Percentiles rank a stretch among this genome's conserved stretches.
These are phyloP conservation scores for Aristolochia fimbriata DNA, from an alignment of 164 flowering plant species.

Conservation along the genomic window DNA sequence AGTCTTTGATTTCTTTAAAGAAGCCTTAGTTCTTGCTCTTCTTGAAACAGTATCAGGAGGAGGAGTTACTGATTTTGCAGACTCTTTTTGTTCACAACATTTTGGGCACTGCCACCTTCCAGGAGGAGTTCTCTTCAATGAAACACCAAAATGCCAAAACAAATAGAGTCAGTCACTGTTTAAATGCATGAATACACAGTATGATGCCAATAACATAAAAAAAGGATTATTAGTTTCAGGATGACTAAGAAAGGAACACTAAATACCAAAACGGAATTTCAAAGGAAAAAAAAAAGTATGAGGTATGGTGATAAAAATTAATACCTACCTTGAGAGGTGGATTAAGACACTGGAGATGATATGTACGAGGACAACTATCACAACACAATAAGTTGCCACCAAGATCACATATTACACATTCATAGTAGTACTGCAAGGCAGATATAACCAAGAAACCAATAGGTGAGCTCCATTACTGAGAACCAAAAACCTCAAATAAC, in stretches of 20 bases:
- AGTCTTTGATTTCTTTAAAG: conserved; percentile 27
- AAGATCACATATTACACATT: conserved; percentile 90
- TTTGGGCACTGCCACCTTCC: conserved; percentile 89
- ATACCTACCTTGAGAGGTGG: conserved; percentile 87
- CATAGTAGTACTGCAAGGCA: conserved; percentile 75
- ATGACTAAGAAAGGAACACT: too few relatives aligned
- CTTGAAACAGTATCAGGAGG: conserved; percentile 40
- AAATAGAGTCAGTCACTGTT: conserved; percentile 1
- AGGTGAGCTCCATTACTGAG: not conserved
- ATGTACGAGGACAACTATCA: conserved; percentile 86
- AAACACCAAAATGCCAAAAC: not conserved
- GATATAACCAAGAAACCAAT: conserved; percentile 1
- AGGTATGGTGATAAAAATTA: conserved; percentile 1
- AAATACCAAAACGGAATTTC: too few relatives aligned
- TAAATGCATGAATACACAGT: not conserved
- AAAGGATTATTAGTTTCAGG: too few relatives aligned
- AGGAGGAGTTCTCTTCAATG: conserved; percentile 62
- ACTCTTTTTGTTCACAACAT: conserved; percentile 42
- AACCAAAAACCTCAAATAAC: not conserved
- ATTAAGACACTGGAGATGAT: conserved; percentile 91
- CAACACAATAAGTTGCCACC: conserved; percentile 96
- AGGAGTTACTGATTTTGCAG: conserved; percentile 26
- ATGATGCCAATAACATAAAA: too few relatives aligned
- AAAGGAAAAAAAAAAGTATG: not conserved
- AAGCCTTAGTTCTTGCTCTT: conserved; percentile 49